These are phyloP conservation scores for Myriangium duriaei DNA, from an alignment of 2,329 filamentous ascomycete genomes.

Conservation along the genomic window DNA sequence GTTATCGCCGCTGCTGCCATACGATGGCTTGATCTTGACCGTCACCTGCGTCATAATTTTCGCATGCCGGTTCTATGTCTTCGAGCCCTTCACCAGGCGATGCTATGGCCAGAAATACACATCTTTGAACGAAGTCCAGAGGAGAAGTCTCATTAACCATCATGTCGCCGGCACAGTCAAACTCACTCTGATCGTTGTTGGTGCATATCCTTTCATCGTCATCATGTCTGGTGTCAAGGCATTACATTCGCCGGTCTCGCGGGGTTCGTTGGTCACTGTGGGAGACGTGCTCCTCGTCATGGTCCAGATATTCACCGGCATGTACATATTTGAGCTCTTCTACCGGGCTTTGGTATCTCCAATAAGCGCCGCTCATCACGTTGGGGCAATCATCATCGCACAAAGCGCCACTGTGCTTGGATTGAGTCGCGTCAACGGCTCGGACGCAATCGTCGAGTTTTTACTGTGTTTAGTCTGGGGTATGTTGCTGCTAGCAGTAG, in stretches of 20 bases:
- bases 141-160: conserved; percentile 34
- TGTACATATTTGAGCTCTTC: conserved; percentile 36
- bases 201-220: conserved; percentile 31
- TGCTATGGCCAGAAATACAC: conserved; percentile 27
- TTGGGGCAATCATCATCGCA: conserved; percentile 30
- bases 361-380: conserved; percentile 31
- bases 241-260: conserved; percentile 20
- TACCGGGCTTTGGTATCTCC: conserved; percentile 30
- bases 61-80: conserved; percentile 21
- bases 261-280: conserved; percentile 23
- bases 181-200: conserved; percentile 27
- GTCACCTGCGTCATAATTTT: conserved; percentile 15
- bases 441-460: conserved; percentile 26
- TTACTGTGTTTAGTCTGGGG: conserved; percentile 29
- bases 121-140: conserved; percentile 24
- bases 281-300: conserved; percentile 30
- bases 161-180: conserved; percentile 34
- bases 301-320: conserved; percentile 31
- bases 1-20: conserved; percentile 16
- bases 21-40: conserved; percentile 17
- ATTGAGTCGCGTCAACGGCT: conserved; percentile 16
- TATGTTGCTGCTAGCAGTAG: conserved; percentile 18
- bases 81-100: conserved; percentile 21
- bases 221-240: conserved; percentile 24
- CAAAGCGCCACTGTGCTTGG: conserved; percentile 32